These are phyloP conservation scores for Passalora sequoiae DNA, from an alignment of 2,329 filamentous ascomycete species.

Conservation along the genomic window DNA sequence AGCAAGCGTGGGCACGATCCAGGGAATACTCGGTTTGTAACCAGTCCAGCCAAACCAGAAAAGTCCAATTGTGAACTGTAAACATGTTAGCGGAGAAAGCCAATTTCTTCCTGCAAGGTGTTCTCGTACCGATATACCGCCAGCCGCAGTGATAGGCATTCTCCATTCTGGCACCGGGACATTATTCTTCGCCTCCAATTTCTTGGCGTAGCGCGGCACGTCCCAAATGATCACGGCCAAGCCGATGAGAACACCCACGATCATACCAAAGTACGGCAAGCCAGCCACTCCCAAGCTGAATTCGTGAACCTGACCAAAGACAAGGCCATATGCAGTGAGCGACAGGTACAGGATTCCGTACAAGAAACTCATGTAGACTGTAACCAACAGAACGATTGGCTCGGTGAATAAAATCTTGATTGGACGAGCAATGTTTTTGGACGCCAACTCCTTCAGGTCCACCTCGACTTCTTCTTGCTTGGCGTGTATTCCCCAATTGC, in stretches of 20 bases:
- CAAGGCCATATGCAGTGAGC: conserved; percentile 75
- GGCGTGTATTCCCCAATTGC: conserved; percentile 48
- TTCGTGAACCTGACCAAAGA: conserved; percentile 67
- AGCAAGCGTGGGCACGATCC: conserved; percentile 36
- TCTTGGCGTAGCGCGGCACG: conserved; percentile 33
- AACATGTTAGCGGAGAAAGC: conserved; percentile 37
- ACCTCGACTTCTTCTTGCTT: conserved; percentile 39
- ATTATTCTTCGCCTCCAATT: conserved; percentile 30
- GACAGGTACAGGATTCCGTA: conserved; percentile 60
- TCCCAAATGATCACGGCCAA: conserved; percentile 23
- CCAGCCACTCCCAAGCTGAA: conserved; percentile 66
- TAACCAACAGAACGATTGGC: conserved; percentile 45
- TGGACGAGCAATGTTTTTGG: conserved; percentile 37
- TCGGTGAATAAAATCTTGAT: conserved; percentile 47
- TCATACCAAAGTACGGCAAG: conserved; percentile 77
- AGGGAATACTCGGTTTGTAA: conserved; percentile 32
- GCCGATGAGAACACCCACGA: conserved; percentile 26
- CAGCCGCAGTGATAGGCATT: conserved; percentile 44
- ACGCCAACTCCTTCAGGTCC: conserved; percentile 32
- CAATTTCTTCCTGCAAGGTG: conserved; percentile 37
- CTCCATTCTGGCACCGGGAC: conserved; percentile 43
- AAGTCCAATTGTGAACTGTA: conserved; percentile 20
- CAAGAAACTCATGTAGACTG: conserved; percentile 39
- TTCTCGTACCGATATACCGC: conserved; percentile 38
- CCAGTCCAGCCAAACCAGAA: conserved; percentile 38